These are phyloP conservation scores for Nemania bipapillata DNA, from an alignment of 2,329 filamentous ascomycete genomes.

Conservation along the genomic window DNA sequence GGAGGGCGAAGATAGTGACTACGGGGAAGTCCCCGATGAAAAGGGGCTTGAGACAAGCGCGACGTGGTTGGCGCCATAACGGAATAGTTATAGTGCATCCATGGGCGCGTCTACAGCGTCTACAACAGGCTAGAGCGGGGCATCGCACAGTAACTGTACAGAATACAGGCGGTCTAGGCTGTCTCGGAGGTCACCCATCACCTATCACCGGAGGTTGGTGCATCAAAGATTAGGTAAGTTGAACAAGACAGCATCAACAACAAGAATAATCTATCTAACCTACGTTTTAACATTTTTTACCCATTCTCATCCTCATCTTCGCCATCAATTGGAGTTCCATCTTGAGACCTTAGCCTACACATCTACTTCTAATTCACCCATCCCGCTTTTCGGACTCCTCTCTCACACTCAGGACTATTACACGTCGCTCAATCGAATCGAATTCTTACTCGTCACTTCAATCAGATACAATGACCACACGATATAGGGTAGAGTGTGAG, in stretches of 20 bases:
- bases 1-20: not conserved
- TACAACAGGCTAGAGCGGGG: constrained; percentile 15
- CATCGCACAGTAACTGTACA: constrained; percentile 5
- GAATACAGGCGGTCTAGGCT: constrained; percentile 19
- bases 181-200: constrained; percentile 1
- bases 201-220: not conserved
- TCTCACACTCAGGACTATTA: not conserved
- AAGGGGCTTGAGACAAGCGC: constrained; percentile 23
- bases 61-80: constrained; percentile 22
- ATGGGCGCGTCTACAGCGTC: constrained; percentile 27
- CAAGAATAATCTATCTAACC: not conserved
- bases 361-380: not conserved
- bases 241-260: constrained; percentile 1
- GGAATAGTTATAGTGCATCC: constrained; percentile 23
- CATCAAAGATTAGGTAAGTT: not conserved
- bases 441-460: not conserved
- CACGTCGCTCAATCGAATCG: not conserved
- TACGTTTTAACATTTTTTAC: not conserved
- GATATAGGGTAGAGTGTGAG: constrained; percentile 79
- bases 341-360: not conserved
- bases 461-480: constrained; percentile 42
- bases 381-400: not conserved
- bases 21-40: constrained; percentile 29
- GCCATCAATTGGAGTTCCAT: not conserved
- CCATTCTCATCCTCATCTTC: not conserved